Percentiles rank a stretch among this genome's conserved stretches.
These are phyloP conservation scores for Leishmania lainsoni DNA, from an alignment of 208 protist genomes.

Conservation along the genomic window DNA sequence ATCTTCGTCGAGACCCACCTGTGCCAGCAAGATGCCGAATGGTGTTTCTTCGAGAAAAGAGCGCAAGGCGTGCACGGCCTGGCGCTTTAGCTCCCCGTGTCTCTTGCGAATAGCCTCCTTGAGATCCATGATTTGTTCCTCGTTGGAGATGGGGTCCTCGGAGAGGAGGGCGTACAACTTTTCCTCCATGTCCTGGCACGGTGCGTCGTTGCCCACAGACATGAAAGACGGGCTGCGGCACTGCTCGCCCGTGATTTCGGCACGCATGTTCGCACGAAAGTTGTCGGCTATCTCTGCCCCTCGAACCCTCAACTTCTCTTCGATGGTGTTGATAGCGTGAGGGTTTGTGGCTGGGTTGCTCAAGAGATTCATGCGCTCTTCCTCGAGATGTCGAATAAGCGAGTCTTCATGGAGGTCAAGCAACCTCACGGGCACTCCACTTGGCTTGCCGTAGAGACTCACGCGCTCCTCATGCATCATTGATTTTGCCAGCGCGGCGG, in stretches of 20 bases:
- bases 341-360: slow-evolving; percentile 25
- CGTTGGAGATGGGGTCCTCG: slow-evolving; percentile 39
- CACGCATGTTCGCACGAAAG: slow-evolving; percentile 36
- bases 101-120: slow-evolving; percentile 49
- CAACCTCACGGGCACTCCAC: slow-evolving; percentile 57
- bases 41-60: slow-evolving; percentile 48
- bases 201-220: slow-evolving; percentile 39
- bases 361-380: slow-evolving; percentile 48
- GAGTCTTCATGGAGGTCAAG: slow-evolving; percentile 50
- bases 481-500: slow-evolving; percentile 39
- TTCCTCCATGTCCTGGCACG: slow-evolving; percentile 54
- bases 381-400: slow-evolving; percentile 45
- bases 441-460: slow-evolving; percentile 46
- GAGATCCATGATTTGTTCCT: slow-evolving; percentile 41
- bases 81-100: slow-evolving; percentile 35
- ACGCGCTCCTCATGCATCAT: slow-evolving; percentile 24
- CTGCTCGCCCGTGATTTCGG: slow-evolving; percentile 38
- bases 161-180: slow-evolving; percentile 43
- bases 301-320: slow-evolving; percentile 45
- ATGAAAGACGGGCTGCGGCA: slow-evolving; percentile 25
- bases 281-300: slow-evolving; percentile 36
- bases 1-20: slow-evolving; percentile 45
- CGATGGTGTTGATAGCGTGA: slow-evolving; percentile 30
- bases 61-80: slow-evolving; percentile 28
- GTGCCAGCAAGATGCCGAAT: slow-evolving; percentile 39